Conservation (phyloP, 192 early-diverging fungal genomes). For the Coemansia sp. region DNA sequence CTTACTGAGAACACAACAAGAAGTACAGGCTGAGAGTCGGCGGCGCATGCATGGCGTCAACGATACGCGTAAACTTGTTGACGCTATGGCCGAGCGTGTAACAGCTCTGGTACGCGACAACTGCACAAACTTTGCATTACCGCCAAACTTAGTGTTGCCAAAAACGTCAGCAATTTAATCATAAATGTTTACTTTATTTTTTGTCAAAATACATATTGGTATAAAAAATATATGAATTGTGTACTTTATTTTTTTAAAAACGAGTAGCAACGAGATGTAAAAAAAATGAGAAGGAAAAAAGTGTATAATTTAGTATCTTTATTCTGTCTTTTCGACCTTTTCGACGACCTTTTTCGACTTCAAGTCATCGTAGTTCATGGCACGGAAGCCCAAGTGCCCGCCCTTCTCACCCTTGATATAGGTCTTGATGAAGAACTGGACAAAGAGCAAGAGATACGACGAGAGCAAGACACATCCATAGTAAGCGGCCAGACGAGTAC, state of each 20-base stretch:
- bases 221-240: background rate
- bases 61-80: slow-evolving; percentile 31
- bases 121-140: slow-evolving; percentile 29
- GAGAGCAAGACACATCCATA: slow-evolving; percentile 80
- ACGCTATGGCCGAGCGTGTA: slow-evolving; percentile 41
- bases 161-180: background rate
- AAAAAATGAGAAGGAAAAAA: slow-evolving; percentile 3
- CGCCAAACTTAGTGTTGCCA: slow-evolving; percentile 6
- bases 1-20: slow-evolving; percentile 20
- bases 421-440: slow-evolving; percentile 88
- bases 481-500: slow-evolving; percentile 74
- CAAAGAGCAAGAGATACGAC: slow-evolving; percentile 85
- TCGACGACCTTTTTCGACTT: slow-evolving; percentile 32
- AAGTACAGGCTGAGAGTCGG: slow-evolving; percentile 14
- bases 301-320: background rate
- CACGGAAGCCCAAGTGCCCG: slow-evolving; percentile 52
- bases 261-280: slow-evolving; percentile 9
- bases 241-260: slow-evolving; percentile 7
- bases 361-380: slow-evolving; percentile 54
- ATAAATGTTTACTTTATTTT: background rate
- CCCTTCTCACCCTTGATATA: slow-evolving; percentile 65
- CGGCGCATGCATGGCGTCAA: slow-evolving; percentile 11
- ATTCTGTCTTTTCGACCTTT: slow-evolving; percentile 34
- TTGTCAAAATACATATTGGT: background rate
- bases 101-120: slow-evolving; percentile 22